Evolutionary conservation across 768 basidiomycete genomes (phyloP).

Genomic region (Panellus pusillus): DNA sequence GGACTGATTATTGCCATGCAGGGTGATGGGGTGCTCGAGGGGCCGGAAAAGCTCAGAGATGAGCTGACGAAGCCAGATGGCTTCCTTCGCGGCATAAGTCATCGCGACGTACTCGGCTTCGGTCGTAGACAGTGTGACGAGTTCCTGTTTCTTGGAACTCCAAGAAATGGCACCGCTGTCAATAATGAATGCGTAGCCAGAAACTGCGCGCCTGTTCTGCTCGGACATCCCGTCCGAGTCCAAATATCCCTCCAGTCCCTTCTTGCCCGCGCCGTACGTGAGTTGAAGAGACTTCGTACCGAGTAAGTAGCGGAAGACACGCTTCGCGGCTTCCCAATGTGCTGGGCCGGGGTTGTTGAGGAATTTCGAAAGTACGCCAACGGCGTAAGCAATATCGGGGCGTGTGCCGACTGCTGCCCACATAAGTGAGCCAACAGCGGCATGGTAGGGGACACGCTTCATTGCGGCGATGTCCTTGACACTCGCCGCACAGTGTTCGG

Average conservation of each 20-base stretch:
- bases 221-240: constrained; percentile 24
- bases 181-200: constrained; percentile 34
- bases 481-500: neutral
- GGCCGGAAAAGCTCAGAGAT: constrained; percentile 15
- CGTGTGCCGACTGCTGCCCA: constrained; percentile 13
- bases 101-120: constrained; percentile 22
- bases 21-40: constrained; percentile 13
- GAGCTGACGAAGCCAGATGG: constrained; percentile 23
- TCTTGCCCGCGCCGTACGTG: constrained; percentile 29
- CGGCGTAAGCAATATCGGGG: constrained; percentile 22
- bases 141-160: constrained; percentile 34
- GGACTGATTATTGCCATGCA: constrained; percentile 8
- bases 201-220: constrained; percentile 30
- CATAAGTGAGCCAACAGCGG: constrained; percentile 19
- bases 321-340: constrained; percentile 32
- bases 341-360: constrained; percentile 21
- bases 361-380: constrained; percentile 5
- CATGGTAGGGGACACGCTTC: constrained; percentile 9
- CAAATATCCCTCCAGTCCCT: constrained; percentile 26
- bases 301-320: constrained; percentile 24
- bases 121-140: constrained; percentile 35
- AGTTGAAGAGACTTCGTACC: constrained; percentile 21
- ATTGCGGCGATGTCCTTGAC: neutral
- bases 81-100: constrained; percentile 32
- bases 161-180: constrained; percentile 32